phyloP scores from a whole-genome alignment of 2,329 filamentous ascomycete genomes.

The Chrysoporthe deuterocubensis region DNA sequence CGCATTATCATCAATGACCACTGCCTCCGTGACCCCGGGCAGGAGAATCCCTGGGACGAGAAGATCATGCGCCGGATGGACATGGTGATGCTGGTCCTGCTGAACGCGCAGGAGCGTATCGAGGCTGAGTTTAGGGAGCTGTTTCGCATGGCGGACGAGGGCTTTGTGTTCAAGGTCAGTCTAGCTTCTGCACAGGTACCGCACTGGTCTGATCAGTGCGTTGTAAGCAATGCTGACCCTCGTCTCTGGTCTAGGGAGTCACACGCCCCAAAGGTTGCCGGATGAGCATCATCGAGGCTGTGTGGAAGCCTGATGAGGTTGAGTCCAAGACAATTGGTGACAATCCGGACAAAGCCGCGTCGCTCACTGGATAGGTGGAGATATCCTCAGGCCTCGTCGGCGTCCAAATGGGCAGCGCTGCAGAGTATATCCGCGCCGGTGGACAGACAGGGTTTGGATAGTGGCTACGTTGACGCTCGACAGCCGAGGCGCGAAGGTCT shows the following conservation, averaged over 20 bases:
- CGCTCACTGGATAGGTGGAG: not conserved
- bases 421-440: too few relatives aligned
- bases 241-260: constrained; percentile 32
- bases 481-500: not conserved
- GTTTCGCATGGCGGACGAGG: constrained; percentile 43
- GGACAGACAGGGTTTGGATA: too few relatives aligned
- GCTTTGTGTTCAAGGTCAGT: constrained; percentile 44
- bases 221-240: not conserved
- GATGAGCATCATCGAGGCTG: constrained; percentile 43
- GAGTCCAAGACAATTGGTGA: not conserved
- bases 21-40: constrained; percentile 41
- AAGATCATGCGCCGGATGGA: constrained; percentile 47
- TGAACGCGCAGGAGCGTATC: constrained; percentile 50
- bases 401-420: too few relatives aligned
- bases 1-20: constrained; percentile 49
- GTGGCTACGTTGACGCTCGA: not conserved
- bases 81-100: constrained; percentile 47
- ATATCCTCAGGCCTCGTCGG: not conserved
- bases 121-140: constrained; percentile 47
- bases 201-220: too few relatives aligned
- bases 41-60: constrained; percentile 42
- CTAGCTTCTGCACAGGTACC: not conserved
- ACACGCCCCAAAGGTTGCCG: constrained; percentile 36
- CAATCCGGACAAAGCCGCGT: not conserved
- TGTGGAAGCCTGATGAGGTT: constrained; percentile 35